Base-by-base conservation (phyloP, 1,284 basidiomycete genomes). In the Pseudozyma pruni region DNA sequence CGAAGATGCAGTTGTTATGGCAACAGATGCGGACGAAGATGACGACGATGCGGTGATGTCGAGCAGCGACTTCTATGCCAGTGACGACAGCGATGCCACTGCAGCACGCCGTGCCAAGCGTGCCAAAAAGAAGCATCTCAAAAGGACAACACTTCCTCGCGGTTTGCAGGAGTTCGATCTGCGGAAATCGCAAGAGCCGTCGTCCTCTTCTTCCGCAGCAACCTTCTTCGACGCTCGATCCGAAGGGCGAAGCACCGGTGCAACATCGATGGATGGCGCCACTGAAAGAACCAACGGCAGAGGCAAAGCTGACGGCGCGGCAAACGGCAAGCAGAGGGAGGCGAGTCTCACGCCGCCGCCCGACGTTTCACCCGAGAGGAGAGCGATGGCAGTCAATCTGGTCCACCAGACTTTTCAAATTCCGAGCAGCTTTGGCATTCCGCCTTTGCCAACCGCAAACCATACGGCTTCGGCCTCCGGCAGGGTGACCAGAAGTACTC, bases 331-430 rank as follows among this genome's bases (percentile, higher is more conserved):
- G 40, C 8, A n/a, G 16, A 41, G 60, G 22, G 27, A 49, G 8
- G 55, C 44, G 14, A 69, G 66, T 31, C 49, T 69, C 9, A 69
- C 66, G 8, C 66, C 66, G 7, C 66, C 66, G 11, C 66, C 66
- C 1, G 43, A 47, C 8, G 46, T 47, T 6, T 69, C 59, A 8
- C 46, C 50, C 0, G 71, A 55, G 27, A 61, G 58, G 56, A 59
- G 63, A 2, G 37, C 40, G 17, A 54, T 52, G 43, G 72, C 72
- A 5, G 59, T 59, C 43, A 45, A 69, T 11, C 56, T 70, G 2
- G 72, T 71, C 8, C 39, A 46, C 19, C 41, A 43, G 8, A 60
- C 58, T 23, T 59, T 29, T 6, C 27, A 29, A 29, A 11, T 74
- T n/a, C 47, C 35, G 5, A 52, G 41, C 45, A 57, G 50, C 11